Conservation (phyloP, 2,329 filamentous ascomycete species). For the Penicillium sp. region DNA sequence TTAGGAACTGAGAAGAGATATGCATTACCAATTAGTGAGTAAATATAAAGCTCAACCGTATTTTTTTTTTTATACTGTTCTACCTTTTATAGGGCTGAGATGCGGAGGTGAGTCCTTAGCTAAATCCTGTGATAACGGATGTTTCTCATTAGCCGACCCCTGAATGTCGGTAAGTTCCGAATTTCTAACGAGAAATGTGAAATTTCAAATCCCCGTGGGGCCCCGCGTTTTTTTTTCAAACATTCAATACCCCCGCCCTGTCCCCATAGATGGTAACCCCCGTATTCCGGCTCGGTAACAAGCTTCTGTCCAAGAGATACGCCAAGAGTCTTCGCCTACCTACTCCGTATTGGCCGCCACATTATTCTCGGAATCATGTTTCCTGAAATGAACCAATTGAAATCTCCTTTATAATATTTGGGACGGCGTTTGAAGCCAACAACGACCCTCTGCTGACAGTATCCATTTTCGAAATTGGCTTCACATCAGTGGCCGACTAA, state of each 20-base stretch:
- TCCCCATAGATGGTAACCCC: background rate
- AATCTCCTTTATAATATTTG: background rate
- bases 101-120: background rate
- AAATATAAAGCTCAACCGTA: background rate
- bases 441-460: background rate
- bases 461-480: background rate
- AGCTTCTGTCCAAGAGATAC: background rate
- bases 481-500: background rate
- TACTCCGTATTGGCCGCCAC: background rate
- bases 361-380: background rate
- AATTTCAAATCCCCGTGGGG: background rate
- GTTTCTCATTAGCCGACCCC: background rate
- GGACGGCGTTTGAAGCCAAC: background rate
- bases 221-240: background rate
- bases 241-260: background rate
- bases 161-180: background rate
- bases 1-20: background rate
- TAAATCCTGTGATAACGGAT: too few relatives aligned
- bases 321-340: background rate
- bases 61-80: background rate
- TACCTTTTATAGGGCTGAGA: background rate
- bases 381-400: background rate
- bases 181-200: background rate
- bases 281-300: background rate
- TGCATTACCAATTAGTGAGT: background rate